Conservation (phyloP, 805 yeast genomes). For the Saccharomycopsis javanensis region DNA sequence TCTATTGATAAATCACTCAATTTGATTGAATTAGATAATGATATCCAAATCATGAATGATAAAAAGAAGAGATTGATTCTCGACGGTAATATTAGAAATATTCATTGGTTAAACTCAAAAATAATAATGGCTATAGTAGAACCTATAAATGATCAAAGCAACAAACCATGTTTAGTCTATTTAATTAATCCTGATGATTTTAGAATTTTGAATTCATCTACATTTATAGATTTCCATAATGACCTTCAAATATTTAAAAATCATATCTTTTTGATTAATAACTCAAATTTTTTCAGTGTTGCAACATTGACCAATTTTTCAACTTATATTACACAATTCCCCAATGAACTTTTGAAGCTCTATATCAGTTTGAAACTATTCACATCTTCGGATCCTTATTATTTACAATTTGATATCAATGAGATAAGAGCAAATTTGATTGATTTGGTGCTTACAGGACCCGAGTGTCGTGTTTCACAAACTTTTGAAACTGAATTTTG, state of each 20-base stretch:
- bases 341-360: background rate
- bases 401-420: background rate
- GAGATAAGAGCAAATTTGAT: background rate
- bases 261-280: slow-evolving; percentile 2
- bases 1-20: slow-evolving; percentile 9
- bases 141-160: slow-evolving; percentile 35
- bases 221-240: slow-evolving; percentile 12
- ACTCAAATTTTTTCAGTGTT: slow-evolving; percentile 4
- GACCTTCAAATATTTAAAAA: slow-evolving; percentile 8
- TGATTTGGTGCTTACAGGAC: background rate
- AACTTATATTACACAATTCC: background rate
- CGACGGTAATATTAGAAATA: slow-evolving; percentile 38
- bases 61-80: slow-evolving; percentile 34
- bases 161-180: slow-evolving; percentile 32
- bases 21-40: background rate
- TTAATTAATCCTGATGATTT: slow-evolving; percentile 29
- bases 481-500: background rate
- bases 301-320: background rate
- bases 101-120: slow-evolving; percentile 47
- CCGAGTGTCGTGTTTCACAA: background rate
- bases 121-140: slow-evolving; percentile 33
- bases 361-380: background rate
- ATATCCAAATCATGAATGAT: slow-evolving; percentile 27
- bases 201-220: slow-evolving; percentile 23
- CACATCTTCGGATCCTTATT: background rate